Conservation (phyloP, 2,329 filamentous ascomycete species). For the Ascomycota sp. region DNA sequence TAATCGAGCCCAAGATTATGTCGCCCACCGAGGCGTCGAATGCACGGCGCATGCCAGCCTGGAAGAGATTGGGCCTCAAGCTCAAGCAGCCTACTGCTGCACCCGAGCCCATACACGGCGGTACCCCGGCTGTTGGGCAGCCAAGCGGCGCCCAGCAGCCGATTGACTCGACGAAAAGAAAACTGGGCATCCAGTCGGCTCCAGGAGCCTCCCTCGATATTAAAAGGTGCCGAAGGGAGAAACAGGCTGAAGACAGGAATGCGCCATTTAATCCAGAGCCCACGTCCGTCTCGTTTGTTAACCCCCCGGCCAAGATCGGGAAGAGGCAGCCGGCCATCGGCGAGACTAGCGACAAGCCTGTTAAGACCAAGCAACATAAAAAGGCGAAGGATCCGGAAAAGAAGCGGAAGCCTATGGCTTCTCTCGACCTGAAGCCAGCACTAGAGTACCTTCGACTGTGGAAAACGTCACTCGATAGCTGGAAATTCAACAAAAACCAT, state of each 20-base stretch:
- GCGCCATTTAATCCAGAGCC: constrained; percentile 13
- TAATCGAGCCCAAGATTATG: constrained; percentile 16
- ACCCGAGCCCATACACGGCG: constrained; percentile 11
- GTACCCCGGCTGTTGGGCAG: constrained; percentile 15
- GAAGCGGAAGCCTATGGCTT: constrained; percentile 17
- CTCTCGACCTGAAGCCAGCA: constrained; percentile 36
- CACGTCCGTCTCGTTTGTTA: constrained; percentile 30
- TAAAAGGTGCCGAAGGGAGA: constrained; percentile 16
- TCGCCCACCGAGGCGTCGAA: constrained; percentile 21
- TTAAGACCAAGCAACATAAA: constrained; percentile 11
- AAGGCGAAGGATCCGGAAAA: constrained; percentile 18
- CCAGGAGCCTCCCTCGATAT: constrained; percentile 9
- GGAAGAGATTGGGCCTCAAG: constrained; percentile 44
- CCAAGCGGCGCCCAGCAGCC: constrained; percentile 14
- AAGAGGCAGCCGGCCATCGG: constrained; percentile 4
- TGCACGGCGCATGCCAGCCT: constrained; percentile 30
- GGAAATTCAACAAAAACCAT: constrained; percentile 95
- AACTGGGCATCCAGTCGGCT: constrained; percentile 14
- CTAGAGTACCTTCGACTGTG: constrained; percentile 62
- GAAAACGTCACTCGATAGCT: constrained; percentile 45
- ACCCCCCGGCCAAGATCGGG: constrained; percentile 17
- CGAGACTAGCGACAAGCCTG: constrained; percentile 10
- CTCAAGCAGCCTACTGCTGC: constrained; percentile 24
- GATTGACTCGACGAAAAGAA: constrained; percentile 17
- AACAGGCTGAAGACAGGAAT: constrained; percentile 7